Evolutionary conservation across 1,139 yeast genomes (phyloP), one percentile per base, ranked within the genome.

Genomic region (Pichia cactophila): DNA sequence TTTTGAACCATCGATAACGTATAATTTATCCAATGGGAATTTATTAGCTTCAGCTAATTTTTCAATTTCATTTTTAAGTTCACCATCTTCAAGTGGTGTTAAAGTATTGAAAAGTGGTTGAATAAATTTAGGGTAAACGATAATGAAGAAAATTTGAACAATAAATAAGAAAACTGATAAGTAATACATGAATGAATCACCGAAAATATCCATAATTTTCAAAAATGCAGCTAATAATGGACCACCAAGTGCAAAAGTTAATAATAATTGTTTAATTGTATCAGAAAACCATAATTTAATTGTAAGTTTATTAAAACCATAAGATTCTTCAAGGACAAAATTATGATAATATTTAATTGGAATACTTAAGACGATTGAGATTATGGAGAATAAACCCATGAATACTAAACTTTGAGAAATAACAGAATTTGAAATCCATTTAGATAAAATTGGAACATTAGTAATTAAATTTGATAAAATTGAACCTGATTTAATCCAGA

Each of bases 41-140:
- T 80, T 72, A 63, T 87, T 86, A 49, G 75, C 69, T 14, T 72
- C 64, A 31, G 98, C 97, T 56, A 92, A 77, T 28, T 77, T 71
- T 67, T 89, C 95, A 65, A 92, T 89, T 10, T 86, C 81, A 12
- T 77, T 70, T 66, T 87, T 86, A 70, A 92, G 77, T 63, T 88
- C 89, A 35, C 97, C 97, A 43, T 87, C 92, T 61, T 86, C 89
- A 59, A 92, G 77, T 28, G 97, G 96, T 41, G 89, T 83, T 56
- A 88, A 80, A 63, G 86, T 89, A 74, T 92, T 89, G 73, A 92
- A 92, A 58, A 89, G 70, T 6, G 98, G 98, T 72, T 86, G 89
- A 59, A 92, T 89, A 58, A 87, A 74, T 31, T 86, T 80, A 26
- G 97, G 98, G 61, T 70, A 77, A 49, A 87, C 74, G 41, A 81